Conservation (phyloP, 2,329 filamentous ascomycete genomes). For the Torrubiellomyces zombiae region DNA sequence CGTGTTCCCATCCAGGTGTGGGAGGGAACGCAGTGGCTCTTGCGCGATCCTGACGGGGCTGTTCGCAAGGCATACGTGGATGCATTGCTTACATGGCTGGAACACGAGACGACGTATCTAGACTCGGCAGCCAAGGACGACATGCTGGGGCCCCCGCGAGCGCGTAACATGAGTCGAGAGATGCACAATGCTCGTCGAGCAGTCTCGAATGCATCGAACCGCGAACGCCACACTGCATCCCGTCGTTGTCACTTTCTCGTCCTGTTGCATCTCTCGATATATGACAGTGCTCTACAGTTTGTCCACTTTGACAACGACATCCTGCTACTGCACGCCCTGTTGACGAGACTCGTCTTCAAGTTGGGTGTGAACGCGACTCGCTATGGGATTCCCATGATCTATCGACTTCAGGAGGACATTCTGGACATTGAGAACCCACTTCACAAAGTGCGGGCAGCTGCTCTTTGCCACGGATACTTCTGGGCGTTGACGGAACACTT, state of each 20-base stretch:
- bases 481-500: conserved; percentile 66
- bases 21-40: conserved; percentile 92
- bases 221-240: conserved; percentile 35
- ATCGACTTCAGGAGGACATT: conserved; percentile 75
- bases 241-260: conserved; percentile 59
- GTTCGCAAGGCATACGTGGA: conserved; percentile 79
- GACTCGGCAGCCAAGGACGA: conserved; percentile 49
- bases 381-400: conserved; percentile 73
- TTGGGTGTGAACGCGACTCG: conserved; percentile 70
- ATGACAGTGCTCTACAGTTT: conserved; percentile 67
- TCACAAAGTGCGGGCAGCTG: conserved; percentile 64
- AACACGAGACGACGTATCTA: conserved; percentile 53
- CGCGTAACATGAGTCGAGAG: conserved; percentile 24
- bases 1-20: conserved; percentile 68
- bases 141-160: conserved; percentile 26
- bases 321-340: conserved; percentile 58
- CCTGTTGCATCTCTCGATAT: conserved; percentile 72
- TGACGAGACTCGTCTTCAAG: conserved; percentile 55
- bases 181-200: conserved; percentile 38
- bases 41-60: conserved; percentile 60
- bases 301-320: conserved; percentile 60
- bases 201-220: conserved; percentile 48
- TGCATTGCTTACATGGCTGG: conserved; percentile 69
- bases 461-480: conserved; percentile 78
- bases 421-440: conserved; percentile 45